Evolutionary conservation across 192 early-diverging fungal genomes (phyloP), one percentile per base, ranked within the genome.

Genomic region (Diversispora epigaea): DNA sequence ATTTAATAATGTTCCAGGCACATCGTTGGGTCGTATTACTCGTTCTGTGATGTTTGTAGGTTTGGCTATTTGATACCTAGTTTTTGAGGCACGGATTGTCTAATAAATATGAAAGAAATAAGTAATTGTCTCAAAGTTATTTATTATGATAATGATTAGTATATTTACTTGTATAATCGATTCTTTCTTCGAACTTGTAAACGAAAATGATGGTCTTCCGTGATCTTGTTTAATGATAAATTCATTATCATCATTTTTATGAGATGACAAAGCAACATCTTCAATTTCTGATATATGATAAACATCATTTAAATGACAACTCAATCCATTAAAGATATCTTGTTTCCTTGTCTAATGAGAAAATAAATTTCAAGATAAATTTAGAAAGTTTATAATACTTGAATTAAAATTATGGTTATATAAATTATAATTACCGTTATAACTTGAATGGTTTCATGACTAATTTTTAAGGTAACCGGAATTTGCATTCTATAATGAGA

Each of bases 1-100:
- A 68, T 96, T 98, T 49, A 98, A 84, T 50, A 98, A 79, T 19
- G 91, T 92, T 11, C 96, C 96, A 0, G 95, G 93, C 7, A 97
- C 95, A 86, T 96, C 95, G 11, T 86, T 84, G 4, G 96, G 94
- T 60, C 91, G 87, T 58, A 98, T 90, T 3, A 82, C 86, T 64
- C 94, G 88, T 62, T 94, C 91, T 21, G 84, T 81, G 21, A 90
- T 80, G 62, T 82, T 86, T 11, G 81, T 76, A 14, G 89, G 91
- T 66, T 88, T 89, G 0, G 91, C 77, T 61, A 86, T 84, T 56
- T 91, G 84, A 79, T 89, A 93, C 21, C 91, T 78, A 50, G 90
- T 79, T 55, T 91, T 91, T 0, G 91, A 89, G 66, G 86, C 87
- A 56, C 91, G 87, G 46, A 97, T 85, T 14, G 89, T 87, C 78